Evolutionary conservation across 1,284 basidiomycete species (phyloP).

Genomic region (Moesziomyces antarcticus): DNA sequence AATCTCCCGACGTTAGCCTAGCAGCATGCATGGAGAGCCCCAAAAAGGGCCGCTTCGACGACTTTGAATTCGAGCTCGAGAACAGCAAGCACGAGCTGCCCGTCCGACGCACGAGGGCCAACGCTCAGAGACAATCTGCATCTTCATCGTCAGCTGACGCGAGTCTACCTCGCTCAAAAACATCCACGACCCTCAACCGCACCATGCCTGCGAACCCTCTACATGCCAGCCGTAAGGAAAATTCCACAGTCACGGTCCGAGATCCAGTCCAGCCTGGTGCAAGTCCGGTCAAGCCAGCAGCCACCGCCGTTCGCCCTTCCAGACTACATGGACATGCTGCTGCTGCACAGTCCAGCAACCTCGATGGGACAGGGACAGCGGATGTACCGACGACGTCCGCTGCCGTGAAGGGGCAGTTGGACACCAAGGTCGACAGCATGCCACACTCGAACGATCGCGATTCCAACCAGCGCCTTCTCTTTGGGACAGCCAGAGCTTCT

Average conservation of each 20-base stretch:
- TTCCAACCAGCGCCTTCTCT: constrained; percentile 22
- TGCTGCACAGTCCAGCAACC: constrained; percentile 2
- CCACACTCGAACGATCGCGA: constrained; percentile 9
- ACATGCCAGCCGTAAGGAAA: constrained; percentile 30
- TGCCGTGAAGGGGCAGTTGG: constrained; percentile 3
- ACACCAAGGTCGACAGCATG: neutral
- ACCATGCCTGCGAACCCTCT: constrained; percentile 1
- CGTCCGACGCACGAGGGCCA: constrained; percentile 22
- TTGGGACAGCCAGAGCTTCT: constrained; percentile 13
- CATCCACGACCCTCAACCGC: neutral
- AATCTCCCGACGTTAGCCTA: constrained; percentile 30
- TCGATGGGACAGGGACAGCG: constrained; percentile 1
- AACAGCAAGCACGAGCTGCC: constrained; percentile 27
- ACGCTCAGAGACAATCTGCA: constrained; percentile 3
- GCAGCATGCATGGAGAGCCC: constrained; percentile 45
- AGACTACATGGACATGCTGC: constrained; percentile 16
- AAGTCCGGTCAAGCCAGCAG: constrained; percentile 25
- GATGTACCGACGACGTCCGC: neutral
- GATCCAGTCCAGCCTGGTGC: constrained; percentile 6
- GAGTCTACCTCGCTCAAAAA: constrained; percentile 29
- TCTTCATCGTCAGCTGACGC: constrained; percentile 24
- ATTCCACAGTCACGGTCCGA: constrained; percentile 10
- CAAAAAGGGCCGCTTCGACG: constrained; percentile 41
- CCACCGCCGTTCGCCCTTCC: constrained; percentile 13
- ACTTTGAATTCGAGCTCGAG: constrained; percentile 51